Evolutionary conservation across 106 monocot genomes (phyloP), one percentile per base, ranked within the genome.

Genomic region (Alisma plantagoaquatica): DNA sequence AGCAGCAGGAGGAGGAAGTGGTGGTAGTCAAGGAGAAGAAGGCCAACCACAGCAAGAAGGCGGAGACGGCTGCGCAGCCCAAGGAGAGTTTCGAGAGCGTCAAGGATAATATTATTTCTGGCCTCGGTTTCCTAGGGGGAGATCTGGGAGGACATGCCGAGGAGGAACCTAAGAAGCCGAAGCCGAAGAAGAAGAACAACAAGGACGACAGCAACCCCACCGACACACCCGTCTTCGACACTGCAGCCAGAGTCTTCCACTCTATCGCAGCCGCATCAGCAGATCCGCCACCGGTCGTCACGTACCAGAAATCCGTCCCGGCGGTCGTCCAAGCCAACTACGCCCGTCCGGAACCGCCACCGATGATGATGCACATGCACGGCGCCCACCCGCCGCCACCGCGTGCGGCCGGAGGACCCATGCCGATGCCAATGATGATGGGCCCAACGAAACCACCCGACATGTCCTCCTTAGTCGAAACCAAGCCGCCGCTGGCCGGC

Each of bases 391-490:
- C 49, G 10, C 42, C 64, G 0, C 59, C 78, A 44, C 26, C 23
- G 20, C 8, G 33, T 49, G 27, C 46, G 23, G 46, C n/a, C n/a
- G n/a, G n/a, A n/a, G n/a, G n/a, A n/a, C n/a, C n/a, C n/a, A 17
- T 24, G 29, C 38, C 27, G 33, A 16, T 14, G 4, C 45, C 54
- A 5, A 29, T 5, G 54, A 12, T 18, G 26, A 41, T 32, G 44
- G 27, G 53, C 26, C 55, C 68, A 30, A n/a, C n/a, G n/a, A n/a
- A n/a, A n/a, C n/a, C n/a, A n/a, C n/a, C n/a, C n/a, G n/a, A n/a
- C n/a, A 83, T 79, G 30, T 82, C 71, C 74, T 76, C 73, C 5
- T 61, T 92, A 28, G 57, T 77, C 10, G 87, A 87, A 63, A 93
- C 87, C 27, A 38, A 55, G 0, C 92, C 92, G 12, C 87, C 87